Conservation (phyloP, 805 yeast genomes). For the Starmerella bacillaris region DNA sequence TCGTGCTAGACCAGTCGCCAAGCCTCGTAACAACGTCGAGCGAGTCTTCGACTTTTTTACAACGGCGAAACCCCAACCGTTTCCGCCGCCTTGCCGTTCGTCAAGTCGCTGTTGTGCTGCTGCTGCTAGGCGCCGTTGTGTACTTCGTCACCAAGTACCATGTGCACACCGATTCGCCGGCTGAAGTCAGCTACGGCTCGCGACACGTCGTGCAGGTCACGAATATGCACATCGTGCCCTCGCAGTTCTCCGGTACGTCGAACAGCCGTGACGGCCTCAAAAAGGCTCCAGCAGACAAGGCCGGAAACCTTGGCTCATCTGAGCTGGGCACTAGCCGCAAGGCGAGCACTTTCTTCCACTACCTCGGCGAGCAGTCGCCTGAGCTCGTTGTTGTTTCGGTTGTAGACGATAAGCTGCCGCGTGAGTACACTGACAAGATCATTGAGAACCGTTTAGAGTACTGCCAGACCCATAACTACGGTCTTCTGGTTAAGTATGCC, state of each 20-base stretch:
- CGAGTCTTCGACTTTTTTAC: conserved; percentile 4
- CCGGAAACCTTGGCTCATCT: conserved; percentile 4
- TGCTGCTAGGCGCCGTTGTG: conserved; percentile 17
- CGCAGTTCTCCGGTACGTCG: conserved; percentile 10
- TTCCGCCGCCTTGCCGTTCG: conserved; percentile 13
- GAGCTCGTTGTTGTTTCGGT: conserved; percentile 57
- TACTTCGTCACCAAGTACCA: conserved; percentile 12
- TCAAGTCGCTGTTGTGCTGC: conserved; percentile 16
- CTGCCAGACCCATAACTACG: conserved; percentile 65
- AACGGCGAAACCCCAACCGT: conserved; percentile 1
- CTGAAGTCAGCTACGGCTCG: conserved; percentile 11
- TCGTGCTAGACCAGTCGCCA: conserved; percentile 16
- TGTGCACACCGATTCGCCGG: conserved; percentile 10
- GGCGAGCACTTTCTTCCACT: conserved; percentile 10
- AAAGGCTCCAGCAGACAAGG: conserved; percentile 22
- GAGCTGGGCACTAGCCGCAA: conserved; percentile 6
- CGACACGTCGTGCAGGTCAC: conserved; percentile 8
- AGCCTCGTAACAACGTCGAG: conserved; percentile 15
- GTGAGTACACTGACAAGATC: conserved; percentile 43
- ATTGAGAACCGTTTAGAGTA: conserved; percentile 81
- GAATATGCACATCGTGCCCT: conserved; percentile 17
- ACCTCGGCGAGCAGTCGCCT: conserved; percentile 16
- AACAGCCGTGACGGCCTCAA: conserved; percentile 15
- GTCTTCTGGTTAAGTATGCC: conserved; percentile 65
- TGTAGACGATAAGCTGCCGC: conserved; percentile 52